Evolutionary conservation across 2,329 filamentous ascomycete species (phyloP), one percentile per base, ranked within the genome.

Genomic region (Zymoseptoria pseudotritici): DNA sequence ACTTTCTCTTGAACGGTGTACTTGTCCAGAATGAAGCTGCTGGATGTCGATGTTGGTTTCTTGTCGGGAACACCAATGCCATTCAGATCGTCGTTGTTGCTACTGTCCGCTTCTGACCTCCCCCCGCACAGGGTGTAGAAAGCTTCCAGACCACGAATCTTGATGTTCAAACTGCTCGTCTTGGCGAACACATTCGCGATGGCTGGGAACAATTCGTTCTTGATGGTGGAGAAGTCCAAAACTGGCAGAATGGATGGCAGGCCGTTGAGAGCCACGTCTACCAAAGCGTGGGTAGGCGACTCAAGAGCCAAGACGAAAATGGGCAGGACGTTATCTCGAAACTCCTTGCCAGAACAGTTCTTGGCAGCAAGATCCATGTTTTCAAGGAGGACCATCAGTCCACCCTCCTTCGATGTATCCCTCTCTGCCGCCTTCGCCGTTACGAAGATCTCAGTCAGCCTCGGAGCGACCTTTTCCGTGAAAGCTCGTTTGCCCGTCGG

Each of bases 1-100:
- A 99, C 89, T 78, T 97, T 97, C 72, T 99, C 94, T 73, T 99
- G 94, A 77, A 99, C 93, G 0, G 94, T 97, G 71, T 94, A 97
- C 74, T 97, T 97, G 77, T 99, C 94, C 26, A 99, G 79, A 2
- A 93, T 92, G 0, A 3, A 82, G 83, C 2, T 82, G 78, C 70
- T 87, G 5, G 61, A 61, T 2, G 57, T 56, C 13, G 63, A 56
- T 82, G 69, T 83, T 69, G 70, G 59, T 65, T 68, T 83, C 78
- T 56, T 78, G 72, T 65, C 63, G 5, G 67, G 8, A 17, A 82
- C 74, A 50, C 71, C 71, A 50, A 92, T 79, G 0, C 91, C 91
- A 65, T 90, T 87, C 2, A 97, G 80, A 4, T 90, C 92, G 71
- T 94, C 90, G 53, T 83, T 78, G 1, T 76, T 76, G 31, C 76